Conservation (phyloP, 371 early-diverging fungal genomes). For the Lichtheimia corymbifera region DNA sequence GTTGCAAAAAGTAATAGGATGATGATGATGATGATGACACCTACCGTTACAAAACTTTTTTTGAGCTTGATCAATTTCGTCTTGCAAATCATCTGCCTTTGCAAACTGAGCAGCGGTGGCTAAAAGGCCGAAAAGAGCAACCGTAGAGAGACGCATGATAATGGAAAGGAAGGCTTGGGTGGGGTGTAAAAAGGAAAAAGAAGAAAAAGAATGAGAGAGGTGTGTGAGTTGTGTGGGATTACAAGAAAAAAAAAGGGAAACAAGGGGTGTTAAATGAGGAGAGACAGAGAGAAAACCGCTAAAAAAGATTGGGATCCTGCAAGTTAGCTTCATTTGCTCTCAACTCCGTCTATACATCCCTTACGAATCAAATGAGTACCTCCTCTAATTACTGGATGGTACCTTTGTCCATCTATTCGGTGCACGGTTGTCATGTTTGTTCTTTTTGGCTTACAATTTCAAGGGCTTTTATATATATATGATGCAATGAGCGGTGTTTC, state of each 20-base stretch:
- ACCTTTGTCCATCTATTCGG: too few species aligned
- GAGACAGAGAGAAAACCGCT: too few species aligned
- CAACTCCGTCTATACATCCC: too few species aligned
- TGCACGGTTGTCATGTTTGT: too few species aligned
- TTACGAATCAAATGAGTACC: too few species aligned
- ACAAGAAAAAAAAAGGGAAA: not conserved
- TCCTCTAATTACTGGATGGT: too few species aligned
- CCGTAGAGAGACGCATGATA: slow-evolving; percentile 32
- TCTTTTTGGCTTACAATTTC: too few species aligned
- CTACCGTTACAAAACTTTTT: slow-evolving; percentile 53
- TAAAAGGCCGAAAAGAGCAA: slow-evolving; percentile 21
- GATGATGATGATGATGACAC: too few species aligned
- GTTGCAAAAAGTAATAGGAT: not conserved
- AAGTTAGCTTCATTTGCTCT: too few species aligned
- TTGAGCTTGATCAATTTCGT: slow-evolving; percentile 41
- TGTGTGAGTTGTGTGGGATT: not conserved
- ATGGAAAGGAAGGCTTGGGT: slow-evolving; percentile 2
- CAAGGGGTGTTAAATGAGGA: not conserved
- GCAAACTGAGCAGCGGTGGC: slow-evolving; percentile 30
- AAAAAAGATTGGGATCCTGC: too few species aligned
- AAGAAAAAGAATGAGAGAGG: slow-evolving; percentile 3
- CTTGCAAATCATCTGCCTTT: slow-evolving; percentile 38
- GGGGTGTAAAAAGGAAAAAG: slow-evolving; percentile 7
- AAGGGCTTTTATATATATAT: too few species aligned
- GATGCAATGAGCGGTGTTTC: too few species aligned